These are phyloP conservation scores for Candida pseudoglaebosa DNA, from an alignment of 805 yeast genomes.

Conservation along the genomic window DNA sequence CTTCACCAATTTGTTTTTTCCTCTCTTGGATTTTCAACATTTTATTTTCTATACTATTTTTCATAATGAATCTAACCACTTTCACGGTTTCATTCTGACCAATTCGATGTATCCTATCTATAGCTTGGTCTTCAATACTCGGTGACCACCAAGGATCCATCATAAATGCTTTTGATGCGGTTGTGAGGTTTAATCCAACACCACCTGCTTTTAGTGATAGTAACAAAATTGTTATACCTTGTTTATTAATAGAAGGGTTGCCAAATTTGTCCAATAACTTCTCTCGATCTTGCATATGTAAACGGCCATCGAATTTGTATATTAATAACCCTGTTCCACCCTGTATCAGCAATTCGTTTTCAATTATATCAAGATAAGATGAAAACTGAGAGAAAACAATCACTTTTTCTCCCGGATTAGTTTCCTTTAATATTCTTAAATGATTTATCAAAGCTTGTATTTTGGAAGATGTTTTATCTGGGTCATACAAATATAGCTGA, in stretches of 20 bases:
- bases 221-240: conserved; percentile 48
- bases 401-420: conserved; percentile 63
- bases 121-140: conserved; percentile 86
- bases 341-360: conserved; percentile 47
- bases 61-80: conserved; percentile 76
- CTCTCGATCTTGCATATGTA: conserved; percentile 63
- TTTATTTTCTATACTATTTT: conserved; percentile 78
- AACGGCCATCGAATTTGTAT: conserved; percentile 78
- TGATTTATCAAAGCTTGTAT: conserved; percentile 64
- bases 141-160: conserved; percentile 99
- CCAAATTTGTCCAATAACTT: conserved; percentile 55
- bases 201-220: conserved; percentile 91
- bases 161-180: conserved; percentile 79
- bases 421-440: conserved; percentile 48
- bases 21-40: conserved; percentile 86
- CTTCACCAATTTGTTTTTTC: conserved; percentile 77
- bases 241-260: conserved; percentile 19
- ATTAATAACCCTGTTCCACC: conserved; percentile 46
- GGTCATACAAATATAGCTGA: conserved; percentile 41
- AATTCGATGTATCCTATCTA: conserved; percentile 85
- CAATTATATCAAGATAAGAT: conserved; percentile 71
- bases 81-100: conserved; percentile 75
- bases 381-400: conserved; percentile 93
- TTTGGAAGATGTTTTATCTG: conserved; percentile 64
- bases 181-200: conserved; percentile 83